Percentiles rank a stretch among this genome's conserved stretches.
phyloP scores from a whole-genome alignment of 352 stramenopile species.

The Saprolegnia parasitica region DNA sequence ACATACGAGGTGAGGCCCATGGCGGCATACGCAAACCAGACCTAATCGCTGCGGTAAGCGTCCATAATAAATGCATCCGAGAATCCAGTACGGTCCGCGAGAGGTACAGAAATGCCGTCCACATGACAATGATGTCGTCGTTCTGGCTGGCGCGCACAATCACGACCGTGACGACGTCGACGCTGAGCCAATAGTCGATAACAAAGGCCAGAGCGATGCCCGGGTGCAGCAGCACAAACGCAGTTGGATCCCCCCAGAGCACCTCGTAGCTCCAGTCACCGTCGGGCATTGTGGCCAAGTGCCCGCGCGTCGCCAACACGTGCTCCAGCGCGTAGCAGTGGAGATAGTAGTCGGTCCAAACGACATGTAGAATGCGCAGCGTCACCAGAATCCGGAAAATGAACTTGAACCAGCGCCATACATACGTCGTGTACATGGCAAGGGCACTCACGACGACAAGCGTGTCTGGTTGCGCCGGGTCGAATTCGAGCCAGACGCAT shows the following conservation, averaged over 20 bases:
- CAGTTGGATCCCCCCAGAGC: constrained; percentile 1
- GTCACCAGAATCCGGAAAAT: background rate
- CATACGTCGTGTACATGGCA: background rate
- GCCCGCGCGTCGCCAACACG: background rate
- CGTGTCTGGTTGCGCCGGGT: background rate
- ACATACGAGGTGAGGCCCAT: background rate
- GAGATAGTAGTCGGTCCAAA: background rate
- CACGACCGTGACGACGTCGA: background rate
- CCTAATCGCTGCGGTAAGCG: background rate
- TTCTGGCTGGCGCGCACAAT: background rate
- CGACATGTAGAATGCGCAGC: background rate
- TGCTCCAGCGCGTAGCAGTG: background rate
- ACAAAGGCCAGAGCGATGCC: background rate
- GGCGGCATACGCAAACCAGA: constrained; percentile 22
- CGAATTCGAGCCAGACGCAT: background rate
- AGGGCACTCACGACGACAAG: background rate
- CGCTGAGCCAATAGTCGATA: constrained; percentile 1
- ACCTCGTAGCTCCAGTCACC: background rate
- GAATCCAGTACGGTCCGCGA: background rate
- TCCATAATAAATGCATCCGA: background rate
- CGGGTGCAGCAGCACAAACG: background rate
- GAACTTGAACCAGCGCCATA: background rate
- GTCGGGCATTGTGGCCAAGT: background rate
- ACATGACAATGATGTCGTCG: background rate
- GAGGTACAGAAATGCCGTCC: background rate